Evolutionary conservation across 495 filamentous ascomycete species (phyloP), one percentile per base, ranked within the genome.

Genomic region (Penicillium paradoxum): DNA sequence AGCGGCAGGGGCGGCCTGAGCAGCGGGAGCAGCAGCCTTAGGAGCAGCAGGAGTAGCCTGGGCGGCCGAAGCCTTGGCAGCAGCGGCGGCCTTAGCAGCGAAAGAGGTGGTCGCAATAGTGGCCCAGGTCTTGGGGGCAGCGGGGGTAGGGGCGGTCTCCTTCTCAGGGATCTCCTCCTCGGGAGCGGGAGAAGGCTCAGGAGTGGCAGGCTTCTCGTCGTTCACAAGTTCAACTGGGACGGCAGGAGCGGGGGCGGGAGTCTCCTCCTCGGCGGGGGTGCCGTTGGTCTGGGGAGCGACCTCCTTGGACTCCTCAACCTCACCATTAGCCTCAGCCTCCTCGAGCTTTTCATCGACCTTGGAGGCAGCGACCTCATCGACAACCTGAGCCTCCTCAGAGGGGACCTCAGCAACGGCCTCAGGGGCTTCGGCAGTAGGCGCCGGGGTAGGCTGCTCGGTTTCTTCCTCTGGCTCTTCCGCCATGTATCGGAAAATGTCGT

Each of bases 401-500:
- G 70, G 61, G 41, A 70, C 56, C 54, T 64, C 59, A 10, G 22
- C 46, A 25, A 43, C 37, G 19, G 37, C 45, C 48, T 53, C 41
- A 19, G 63, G 71, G 48, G 70, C 59, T 42, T 78, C 73, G 19
- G 60, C 54, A 32, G 66, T 56, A 14, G 67, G 59, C 51, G 79
- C 63, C 29, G 70, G 77, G 39, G 76, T 73, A 49, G 85, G 78
- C 48, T 86, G 83, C 49, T 78, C 77, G 36, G 72, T 58, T 53
- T 93, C 89, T 51, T 95, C 92, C 32, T 86, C 83, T 15, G 24
- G 34, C 50, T 88, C 86, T 37, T 90, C 86, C 24, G 84, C 80
- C 53, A 98, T 81, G 72, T 91, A 97, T 39, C 93, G 80, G 74
- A 98, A 90, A 67, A 98, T 96, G 55, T 98, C 93, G 66, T 98